These are phyloP conservation scores for Coffea eugenioides DNA, from an alignment of 257 asterid genomes.

Conservation along the genomic window DNA sequence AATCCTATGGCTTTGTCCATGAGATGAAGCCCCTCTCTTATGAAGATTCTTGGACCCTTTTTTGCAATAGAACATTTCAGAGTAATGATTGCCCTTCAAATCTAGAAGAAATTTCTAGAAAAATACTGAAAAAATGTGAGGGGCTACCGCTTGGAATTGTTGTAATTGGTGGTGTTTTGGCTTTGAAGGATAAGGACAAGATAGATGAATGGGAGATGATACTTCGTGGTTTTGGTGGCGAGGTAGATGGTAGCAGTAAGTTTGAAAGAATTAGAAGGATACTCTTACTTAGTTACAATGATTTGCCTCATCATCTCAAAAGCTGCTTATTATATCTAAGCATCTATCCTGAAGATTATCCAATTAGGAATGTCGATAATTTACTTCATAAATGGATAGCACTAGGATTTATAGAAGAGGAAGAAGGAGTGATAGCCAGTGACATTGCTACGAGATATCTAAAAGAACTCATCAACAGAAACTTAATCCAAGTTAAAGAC, in stretches of 20 bases:
- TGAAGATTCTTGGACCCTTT: constrained; percentile 18
- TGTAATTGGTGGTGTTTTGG: constrained; percentile 27
- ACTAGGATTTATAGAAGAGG: too few species aligned
- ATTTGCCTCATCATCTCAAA: constrained; percentile 38
- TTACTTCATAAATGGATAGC: neutral
- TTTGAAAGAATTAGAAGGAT: neutral
- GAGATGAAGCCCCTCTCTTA: constrained; percentile 6
- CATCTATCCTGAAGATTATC: constrained; percentile 13
- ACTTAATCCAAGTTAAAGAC: too few species aligned
- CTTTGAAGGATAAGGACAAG: constrained; percentile 16
- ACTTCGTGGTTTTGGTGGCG: neutral
- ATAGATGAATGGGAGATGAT: constrained; percentile 30
- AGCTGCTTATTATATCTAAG: constrained; percentile 35
- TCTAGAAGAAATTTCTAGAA: neutral
- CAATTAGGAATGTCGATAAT: neutral
- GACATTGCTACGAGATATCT: too few species aligned
- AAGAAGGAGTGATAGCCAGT: too few species aligned
- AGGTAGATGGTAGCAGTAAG: constrained; percentile 22
- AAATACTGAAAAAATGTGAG: constrained; percentile 20
- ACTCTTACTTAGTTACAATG: constrained; percentile 17
- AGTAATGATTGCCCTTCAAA: constrained; percentile 16
- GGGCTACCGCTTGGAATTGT: constrained; percentile 39
- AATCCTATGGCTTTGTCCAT: constrained; percentile 5
- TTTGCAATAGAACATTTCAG: constrained; percentile 19
- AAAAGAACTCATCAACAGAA: too few species aligned